Evolutionary conservation across 108 stramenopile species (phyloP).

Genomic region (Stephanodiscus minutulus): DNA sequence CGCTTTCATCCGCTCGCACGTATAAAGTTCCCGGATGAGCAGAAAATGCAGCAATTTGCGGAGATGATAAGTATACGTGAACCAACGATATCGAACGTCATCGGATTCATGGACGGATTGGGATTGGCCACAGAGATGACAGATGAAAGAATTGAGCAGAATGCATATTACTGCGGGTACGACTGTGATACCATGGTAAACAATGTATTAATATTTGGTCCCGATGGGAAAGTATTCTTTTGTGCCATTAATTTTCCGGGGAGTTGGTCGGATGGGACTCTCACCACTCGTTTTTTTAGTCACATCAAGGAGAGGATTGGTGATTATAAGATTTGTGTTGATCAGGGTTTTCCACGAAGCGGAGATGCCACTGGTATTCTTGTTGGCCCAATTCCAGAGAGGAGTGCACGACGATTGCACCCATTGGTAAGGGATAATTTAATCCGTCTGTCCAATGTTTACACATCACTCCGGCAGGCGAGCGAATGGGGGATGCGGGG

Average conservation of each 20-base stretch:
- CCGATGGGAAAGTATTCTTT: slow-evolving; percentile 15
- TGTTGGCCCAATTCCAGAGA: neutral
- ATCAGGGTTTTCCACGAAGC: slow-evolving; percentile 12
- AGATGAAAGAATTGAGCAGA: neutral
- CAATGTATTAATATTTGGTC: slow-evolving; percentile 2
- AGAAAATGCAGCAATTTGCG: slow-evolving; percentile 6
- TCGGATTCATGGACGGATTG: slow-evolving; percentile 22
- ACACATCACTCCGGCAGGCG: slow-evolving; percentile 8
- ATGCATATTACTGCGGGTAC: neutral
- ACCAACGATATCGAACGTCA: slow-evolving; percentile 7
- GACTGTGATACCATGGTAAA: too few relatives aligned
- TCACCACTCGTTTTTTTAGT: neutral
- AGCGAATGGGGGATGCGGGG: slow-evolving; percentile 10
- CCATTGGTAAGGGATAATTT: neutral
- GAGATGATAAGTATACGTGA: neutral
- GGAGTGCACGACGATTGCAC: slow-evolving; percentile 9
- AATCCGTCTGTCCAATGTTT: slow-evolving; percentile 1
- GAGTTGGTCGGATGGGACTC: slow-evolving; percentile 6
- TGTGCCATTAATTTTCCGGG: slow-evolving; percentile 14
- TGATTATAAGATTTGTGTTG: slow-evolving; percentile 15
- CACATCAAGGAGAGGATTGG: slow-evolving; percentile 12
- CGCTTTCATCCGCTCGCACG: neutral
- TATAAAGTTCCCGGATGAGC: slow-evolving; percentile 15
- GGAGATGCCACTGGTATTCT: neutral
- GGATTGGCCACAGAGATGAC: slow-evolving; percentile 9